Percentiles rank a stretch among this genome's conserved stretches.
Conservation (phyloP, 2,329 filamentous ascomycete genomes). For the Zasmidium cellare region DNA sequence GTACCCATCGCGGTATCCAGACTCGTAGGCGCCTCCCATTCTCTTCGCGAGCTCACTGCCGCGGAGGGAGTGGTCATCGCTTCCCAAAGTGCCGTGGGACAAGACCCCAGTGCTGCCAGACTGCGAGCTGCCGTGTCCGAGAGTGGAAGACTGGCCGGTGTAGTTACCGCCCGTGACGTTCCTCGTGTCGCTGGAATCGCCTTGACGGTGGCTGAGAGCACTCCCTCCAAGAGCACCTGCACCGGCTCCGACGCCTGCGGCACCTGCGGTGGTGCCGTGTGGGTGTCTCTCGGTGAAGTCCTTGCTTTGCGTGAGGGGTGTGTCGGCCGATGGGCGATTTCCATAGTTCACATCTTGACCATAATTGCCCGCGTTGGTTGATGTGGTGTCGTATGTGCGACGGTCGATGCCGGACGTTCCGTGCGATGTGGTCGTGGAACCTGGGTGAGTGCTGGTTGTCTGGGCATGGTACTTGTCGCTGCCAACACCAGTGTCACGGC, state of each 20-base stretch:
- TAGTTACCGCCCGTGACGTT: neutral
- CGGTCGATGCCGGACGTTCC: neutral
- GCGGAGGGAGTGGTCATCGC: neutral
- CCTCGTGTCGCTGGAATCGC: neutral
- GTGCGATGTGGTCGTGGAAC: neutral
- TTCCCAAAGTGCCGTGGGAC: neutral
- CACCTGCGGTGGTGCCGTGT: neutral
- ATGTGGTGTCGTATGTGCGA: neutral
- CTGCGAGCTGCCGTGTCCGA: neutral
- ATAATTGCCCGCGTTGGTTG: neutral
- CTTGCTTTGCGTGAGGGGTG: neutral
- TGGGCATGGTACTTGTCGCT: neutral
- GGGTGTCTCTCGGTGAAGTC: neutral
- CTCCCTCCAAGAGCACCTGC: neutral
- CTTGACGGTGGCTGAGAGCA: neutral
- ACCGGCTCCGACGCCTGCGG: neutral
- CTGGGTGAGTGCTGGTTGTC: neutral
- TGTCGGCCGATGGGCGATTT: constrained; percentile 3
- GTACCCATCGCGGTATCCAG: constrained; percentile 7
- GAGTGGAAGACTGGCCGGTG: neutral
- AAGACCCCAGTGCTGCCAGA: neutral
- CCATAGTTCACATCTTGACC: constrained; percentile 7
- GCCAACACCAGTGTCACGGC: constrained; percentile 3
- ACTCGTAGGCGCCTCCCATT: constrained; percentile 5
- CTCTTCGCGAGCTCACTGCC: neutral